phyloP scores from a whole-genome alignment of 139 green algal genomes.

The Haematococcus lacustris region DNA sequence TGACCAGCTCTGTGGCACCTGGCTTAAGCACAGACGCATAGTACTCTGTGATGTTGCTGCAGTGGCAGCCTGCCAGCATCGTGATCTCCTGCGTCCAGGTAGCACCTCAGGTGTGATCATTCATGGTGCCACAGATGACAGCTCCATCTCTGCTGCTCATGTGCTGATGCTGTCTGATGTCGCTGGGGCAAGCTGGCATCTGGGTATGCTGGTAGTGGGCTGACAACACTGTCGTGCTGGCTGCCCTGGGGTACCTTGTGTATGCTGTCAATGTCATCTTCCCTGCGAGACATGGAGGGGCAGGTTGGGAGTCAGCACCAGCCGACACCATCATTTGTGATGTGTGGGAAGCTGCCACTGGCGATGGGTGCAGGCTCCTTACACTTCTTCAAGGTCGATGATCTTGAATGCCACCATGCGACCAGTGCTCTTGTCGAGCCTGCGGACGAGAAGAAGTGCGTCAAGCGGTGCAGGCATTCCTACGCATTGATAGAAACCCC shows the following conservation, averaged over 20 bases:
- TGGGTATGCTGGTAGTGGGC: too few species aligned
- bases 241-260: slow-evolving; percentile 52
- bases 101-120: not conserved
- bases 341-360: not conserved
- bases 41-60: slow-evolving; percentile 85
- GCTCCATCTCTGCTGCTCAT: too few species aligned
- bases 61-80: slow-evolving; percentile 69
- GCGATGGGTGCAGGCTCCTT: slow-evolving; percentile 19
- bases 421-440: slow-evolving; percentile 62
- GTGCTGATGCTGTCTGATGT: too few species aligned
- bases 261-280: slow-evolving; percentile 95
- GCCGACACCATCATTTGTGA: not conserved
- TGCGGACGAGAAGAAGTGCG: slow-evolving; percentile 27
- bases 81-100: slow-evolving; percentile 71
- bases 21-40: slow-evolving; percentile 63
- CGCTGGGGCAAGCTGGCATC: not conserved
- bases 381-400: slow-evolving; percentile 94
- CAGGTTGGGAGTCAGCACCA: not conserved
- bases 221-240: not conserved
- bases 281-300: slow-evolving; percentile 42
- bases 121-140: not conserved
- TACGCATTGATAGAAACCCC: not conserved
- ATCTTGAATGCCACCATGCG: slow-evolving; percentile 90
- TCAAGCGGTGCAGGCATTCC: not conserved
- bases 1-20: slow-evolving; percentile 74